Evolutionary conservation across 768 basidiomycete genomes (phyloP), one percentile per base, ranked within the genome.

Genomic region (Rhizopogon rudus): DNA sequence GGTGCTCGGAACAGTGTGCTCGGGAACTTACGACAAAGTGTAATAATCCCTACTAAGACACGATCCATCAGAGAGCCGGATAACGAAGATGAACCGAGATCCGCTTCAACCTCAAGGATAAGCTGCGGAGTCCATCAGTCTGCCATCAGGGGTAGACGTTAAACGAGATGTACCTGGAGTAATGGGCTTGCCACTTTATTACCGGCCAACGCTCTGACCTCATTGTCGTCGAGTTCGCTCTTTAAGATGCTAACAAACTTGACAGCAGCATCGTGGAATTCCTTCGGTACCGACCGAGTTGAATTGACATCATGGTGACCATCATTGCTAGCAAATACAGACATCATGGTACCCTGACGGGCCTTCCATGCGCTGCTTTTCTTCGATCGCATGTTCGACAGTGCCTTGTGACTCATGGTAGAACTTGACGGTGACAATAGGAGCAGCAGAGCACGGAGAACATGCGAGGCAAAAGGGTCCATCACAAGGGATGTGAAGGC

Each of bases 381-480:
- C 68, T 91, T 96, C 10, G 91, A 93, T n/a, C 94, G 82, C 33
- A 91, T 58, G 31, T 73, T 67, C 9, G 75, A 73, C 33, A 65
- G 65, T 51, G 65, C 63, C 22, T 70, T 61, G 14, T 77, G 57
- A 28, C 72, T 76, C 4, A 71, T 70, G 13, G 73, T 59, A 4
- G 79, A 75, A 2, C 82, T 63, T 29, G 75, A 71, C 0, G 91
- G 89, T 13, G 82, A 84, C n/a, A 97, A 75, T 42, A 97, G 76
- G 5, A 87, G 65, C 13, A 98, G 79, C 2, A 98, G 71, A 22
- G 87, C 83, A 39, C 95, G 87, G 44, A 96, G 60, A 42, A 94
- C 91, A 61, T 98, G 96, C 0, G 96, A 95, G 37, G 88, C 93
- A 63, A 93, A 96, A 33, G 88, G 86, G 62, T 96, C 86, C 74